These are phyloP conservation scores for Cladosporium colombiae DNA, from an alignment of 2,329 filamentous ascomycete genomes.

Conservation along the genomic window DNA sequence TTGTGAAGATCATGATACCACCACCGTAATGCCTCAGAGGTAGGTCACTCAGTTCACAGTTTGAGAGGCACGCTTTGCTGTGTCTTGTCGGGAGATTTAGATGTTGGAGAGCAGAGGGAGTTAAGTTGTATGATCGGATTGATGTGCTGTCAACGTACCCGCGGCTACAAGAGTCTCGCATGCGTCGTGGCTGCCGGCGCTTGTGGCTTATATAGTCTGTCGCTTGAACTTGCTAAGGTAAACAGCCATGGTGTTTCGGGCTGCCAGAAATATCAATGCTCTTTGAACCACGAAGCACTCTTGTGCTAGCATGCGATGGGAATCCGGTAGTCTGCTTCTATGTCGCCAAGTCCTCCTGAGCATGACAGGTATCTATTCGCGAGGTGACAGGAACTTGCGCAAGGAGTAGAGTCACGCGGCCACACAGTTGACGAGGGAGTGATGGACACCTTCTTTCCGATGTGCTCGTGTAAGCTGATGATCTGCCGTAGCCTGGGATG, in stretches of 20 bases:
- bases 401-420: background rate
- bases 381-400: background rate
- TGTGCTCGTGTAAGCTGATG: conserved; percentile 7
- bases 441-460: too few relatives aligned
- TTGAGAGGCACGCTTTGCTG: background rate
- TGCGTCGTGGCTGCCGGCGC: background rate
- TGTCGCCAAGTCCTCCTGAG: background rate
- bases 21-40: background rate
- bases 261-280: background rate
- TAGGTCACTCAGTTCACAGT: background rate
- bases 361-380: background rate
- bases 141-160: background rate
- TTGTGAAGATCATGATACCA: background rate
- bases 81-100: background rate
- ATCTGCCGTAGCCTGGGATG: background rate
- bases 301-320: background rate
- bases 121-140: background rate
- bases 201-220: background rate
- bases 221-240: background rate
- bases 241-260: background rate
- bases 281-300: background rate
- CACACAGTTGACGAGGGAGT: background rate
- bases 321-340: background rate
- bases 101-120: background rate
- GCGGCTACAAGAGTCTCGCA: background rate